Base-by-base conservation (phyloP, 2,329 filamentous ascomycete species). In the Calonectria montana region DNA sequence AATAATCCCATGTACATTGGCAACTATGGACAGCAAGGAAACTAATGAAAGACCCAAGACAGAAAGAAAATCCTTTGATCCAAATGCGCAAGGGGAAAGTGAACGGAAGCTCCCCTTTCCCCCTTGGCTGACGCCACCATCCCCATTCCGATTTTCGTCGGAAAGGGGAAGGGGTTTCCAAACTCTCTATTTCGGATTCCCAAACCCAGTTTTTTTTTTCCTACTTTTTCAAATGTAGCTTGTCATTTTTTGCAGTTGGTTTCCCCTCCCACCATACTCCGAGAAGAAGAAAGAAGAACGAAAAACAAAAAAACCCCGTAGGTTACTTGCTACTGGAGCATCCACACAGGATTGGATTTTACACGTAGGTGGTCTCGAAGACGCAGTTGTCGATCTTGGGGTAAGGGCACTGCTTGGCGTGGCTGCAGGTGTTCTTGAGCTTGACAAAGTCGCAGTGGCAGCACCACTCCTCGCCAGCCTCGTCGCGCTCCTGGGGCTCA, bases 1-100 rank as follows among this genome's bases (percentile, higher is more conserved):
- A 59, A 13, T 57, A 59, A 59, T 39, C 53, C 31, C 53, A 59
- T 59, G 31, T 59, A 59, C 53, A 39, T 59, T 59, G 53, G 25
- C 23, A 39, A 59, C 35, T 59, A 59, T 59, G 29, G 53, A 59
- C 53, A 59, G 53, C 53, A 59, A 41, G n/a, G 31, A 59, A 59
- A 59, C 53, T 59, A 59, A 59, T 59, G 53, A 57, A 57, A 39
- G 29, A 39, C 31, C 53, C 31, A 5, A 29, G 15, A 27, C 25
- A 29, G 18, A 23, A 37, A 25, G 23, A 47, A 39, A 59, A 37
- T 21, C 37, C 18, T 37, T 37, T 59, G 21, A 39, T 59, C 53
- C 53, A 3, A 39, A 39, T 39, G 13, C 53, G 35, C 35, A 39
- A 59, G 31, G 35, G 37, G 53, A 39, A 25, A 59, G 53, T 23